These are phyloP conservation scores for Tylopilus balloui DNA, from an alignment of 768 basidiomycete genomes.

Conservation along the genomic window DNA sequence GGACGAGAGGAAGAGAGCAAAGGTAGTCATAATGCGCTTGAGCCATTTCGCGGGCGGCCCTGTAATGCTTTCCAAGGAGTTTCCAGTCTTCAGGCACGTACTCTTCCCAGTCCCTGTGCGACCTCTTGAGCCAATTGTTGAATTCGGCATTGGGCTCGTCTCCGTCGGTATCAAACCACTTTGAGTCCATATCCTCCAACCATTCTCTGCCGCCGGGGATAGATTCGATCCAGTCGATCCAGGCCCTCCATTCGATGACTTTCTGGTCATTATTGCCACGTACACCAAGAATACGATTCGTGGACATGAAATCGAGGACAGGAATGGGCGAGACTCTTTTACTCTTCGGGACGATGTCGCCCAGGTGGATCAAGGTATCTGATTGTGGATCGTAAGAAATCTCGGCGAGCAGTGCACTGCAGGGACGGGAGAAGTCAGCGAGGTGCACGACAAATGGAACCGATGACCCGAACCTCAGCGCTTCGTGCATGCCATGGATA, in stretches of 20 bases:
- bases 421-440: not conserved
- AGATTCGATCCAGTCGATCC: slow-evolving; percentile 73
- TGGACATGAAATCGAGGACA: slow-evolving; percentile 60
- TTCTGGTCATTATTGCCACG: slow-evolving; percentile 94
- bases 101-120: slow-evolving; percentile 41
- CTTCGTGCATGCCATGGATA: slow-evolving; percentile 75
- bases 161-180: slow-evolving; percentile 36
- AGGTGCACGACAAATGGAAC: not conserved
- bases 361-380: slow-evolving; percentile 77
- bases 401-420: slow-evolving; percentile 58
- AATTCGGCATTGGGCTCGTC: slow-evolving; percentile 23
- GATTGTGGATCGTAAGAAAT: slow-evolving; percentile 53
- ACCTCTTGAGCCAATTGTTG: slow-evolving; percentile 38
- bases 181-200: slow-evolving; percentile 46
- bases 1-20: slow-evolving; percentile 61
- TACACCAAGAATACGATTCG: slow-evolving; percentile 67
- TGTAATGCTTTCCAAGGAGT: slow-evolving; percentile 73
- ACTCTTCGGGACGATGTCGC: slow-evolving; percentile 74
- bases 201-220: slow-evolving; percentile 45
- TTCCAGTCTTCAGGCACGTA: slow-evolving; percentile 66
- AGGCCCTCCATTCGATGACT: slow-evolving; percentile 84
- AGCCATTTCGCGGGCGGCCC: slow-evolving; percentile 66
- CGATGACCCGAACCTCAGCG: slow-evolving; percentile 52
- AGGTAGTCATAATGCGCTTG: slow-evolving; percentile 66
- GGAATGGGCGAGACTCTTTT: slow-evolving; percentile 53